Evolutionary conservation across 768 basidiomycete genomes (phyloP).

Genomic region (Hygrocybe punicea): DNA sequence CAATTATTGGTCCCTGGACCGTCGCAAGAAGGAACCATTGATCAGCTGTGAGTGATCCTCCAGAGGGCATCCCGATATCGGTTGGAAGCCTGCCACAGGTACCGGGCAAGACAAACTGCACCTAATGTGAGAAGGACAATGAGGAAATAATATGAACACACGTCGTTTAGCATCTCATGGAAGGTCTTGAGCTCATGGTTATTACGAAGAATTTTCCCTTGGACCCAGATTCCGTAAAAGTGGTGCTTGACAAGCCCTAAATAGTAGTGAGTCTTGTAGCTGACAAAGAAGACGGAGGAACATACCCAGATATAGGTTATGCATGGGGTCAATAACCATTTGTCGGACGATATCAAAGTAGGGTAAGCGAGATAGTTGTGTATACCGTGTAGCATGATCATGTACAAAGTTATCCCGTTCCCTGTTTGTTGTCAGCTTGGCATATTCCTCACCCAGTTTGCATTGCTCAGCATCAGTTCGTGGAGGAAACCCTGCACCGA

Average conservation of each 20-base stretch:
- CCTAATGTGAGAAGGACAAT: no score
- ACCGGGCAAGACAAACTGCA: slow-evolving; percentile 5
- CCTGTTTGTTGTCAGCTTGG: no score
- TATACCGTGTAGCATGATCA: no score
- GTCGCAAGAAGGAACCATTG: slow-evolving; percentile 7
- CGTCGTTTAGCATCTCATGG: slow-evolving; percentile 1
- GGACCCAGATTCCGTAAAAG: slow-evolving; percentile 18
- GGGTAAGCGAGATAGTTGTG: no score
- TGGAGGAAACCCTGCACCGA: background rate
- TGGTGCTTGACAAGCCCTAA: slow-evolving; percentile 9
- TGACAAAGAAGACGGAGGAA: background rate
- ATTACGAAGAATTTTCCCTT: slow-evolving; percentile 11
- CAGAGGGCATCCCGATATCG: slow-evolving; percentile 19
- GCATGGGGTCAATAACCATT: slow-evolving; percentile 34
- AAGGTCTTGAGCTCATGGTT: slow-evolving; percentile 7
- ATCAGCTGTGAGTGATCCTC: slow-evolving; percentile 27
- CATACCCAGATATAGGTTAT: slow-evolving; percentile 29
- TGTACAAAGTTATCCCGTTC: no score
- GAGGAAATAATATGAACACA: background rate
- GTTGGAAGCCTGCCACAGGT: slow-evolving; percentile 14
- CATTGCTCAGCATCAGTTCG: background rate
- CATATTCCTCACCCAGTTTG: no score
- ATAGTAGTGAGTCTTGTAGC: background rate
- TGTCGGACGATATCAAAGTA: slow-evolving; percentile 25
- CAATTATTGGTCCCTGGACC: background rate